These are phyloP conservation scores for Arthrobotrys conoides DNA, from an alignment of 2,329 filamentous ascomycete species.

Conservation along the genomic window DNA sequence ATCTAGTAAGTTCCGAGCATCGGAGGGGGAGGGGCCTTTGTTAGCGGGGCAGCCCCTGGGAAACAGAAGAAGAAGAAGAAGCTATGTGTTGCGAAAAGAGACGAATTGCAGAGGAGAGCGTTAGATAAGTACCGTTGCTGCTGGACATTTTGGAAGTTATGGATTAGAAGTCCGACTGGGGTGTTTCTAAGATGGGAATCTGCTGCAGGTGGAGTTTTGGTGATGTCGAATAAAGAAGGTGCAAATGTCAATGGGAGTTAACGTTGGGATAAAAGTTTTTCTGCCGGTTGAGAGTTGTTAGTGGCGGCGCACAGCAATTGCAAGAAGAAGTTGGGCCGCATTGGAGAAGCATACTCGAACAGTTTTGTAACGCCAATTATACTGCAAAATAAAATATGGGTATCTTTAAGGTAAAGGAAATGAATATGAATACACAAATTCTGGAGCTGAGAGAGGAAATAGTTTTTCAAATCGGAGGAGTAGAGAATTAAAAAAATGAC, in stretches of 20 bases:
- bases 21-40: conserved; percentile 47
- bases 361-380: conserved; percentile 55
- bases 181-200: conserved; percentile 36
- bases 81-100: conserved; percentile 8
- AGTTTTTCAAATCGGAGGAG: conserved; percentile 47
- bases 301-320: conserved; percentile 21
- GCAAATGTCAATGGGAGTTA: conserved; percentile 45
- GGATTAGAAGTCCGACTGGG: conserved; percentile 35
- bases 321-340: background rate
- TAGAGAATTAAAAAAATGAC: conserved; percentile 29
- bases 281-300: conserved; percentile 37
- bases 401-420: conserved; percentile 48
- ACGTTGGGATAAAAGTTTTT: conserved; percentile 56
- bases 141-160: conserved; percentile 50
- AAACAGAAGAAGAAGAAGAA: background rate
- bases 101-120: conserved; percentile 5
- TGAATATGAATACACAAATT: conserved; percentile 9
- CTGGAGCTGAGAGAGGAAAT: conserved; percentile 22
- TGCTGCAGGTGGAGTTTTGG: conserved; percentile 25
- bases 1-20: conserved; percentile 51
- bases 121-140: conserved; percentile 48
- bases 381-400: conserved; percentile 50
- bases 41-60: conserved; percentile 29
- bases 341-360: conserved; percentile 34
- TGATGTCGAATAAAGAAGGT: conserved; percentile 59